Evolutionary conservation across 805 yeast genomes (phyloP).

Genomic region (Zygoascus biomembranicola): DNA sequence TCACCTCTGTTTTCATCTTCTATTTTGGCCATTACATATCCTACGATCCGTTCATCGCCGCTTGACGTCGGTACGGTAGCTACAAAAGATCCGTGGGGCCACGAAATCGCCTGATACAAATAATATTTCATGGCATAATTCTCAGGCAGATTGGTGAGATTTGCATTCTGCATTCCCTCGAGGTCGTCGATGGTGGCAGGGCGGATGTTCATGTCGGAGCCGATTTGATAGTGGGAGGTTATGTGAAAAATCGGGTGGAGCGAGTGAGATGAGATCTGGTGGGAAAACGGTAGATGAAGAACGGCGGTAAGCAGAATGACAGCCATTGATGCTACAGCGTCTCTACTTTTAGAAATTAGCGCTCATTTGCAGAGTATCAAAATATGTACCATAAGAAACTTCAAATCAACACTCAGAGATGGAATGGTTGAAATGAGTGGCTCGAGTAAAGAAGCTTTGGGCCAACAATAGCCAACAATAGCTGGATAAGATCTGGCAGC

Average conservation of each 20-base stretch:
- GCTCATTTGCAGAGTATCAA: too few relatives aligned
- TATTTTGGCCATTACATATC: conserved; percentile 93
- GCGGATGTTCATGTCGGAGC: conserved; percentile 57
- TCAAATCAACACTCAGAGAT: too few relatives aligned
- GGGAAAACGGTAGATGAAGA: neutral
- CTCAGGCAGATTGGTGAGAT: conserved; percentile 86
- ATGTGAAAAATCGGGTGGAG: neutral
- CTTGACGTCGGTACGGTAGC: conserved; percentile 65
- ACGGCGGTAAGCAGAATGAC: too few relatives aligned
- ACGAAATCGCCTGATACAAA: conserved; percentile 84
- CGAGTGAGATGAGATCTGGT: neutral
- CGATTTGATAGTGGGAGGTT: neutral
- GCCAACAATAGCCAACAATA: too few relatives aligned
- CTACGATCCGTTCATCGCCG: conserved; percentile 79
- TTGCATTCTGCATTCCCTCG: conserved; percentile 94
- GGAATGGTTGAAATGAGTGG: too few relatives aligned
- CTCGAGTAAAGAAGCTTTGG: too few relatives aligned
- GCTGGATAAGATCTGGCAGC: too few relatives aligned
- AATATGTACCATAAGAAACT: too few relatives aligned
- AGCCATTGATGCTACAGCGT: too few relatives aligned
- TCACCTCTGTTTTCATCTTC: conserved; percentile 57
- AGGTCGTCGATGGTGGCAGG: conserved; percentile 79
- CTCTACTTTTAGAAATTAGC: too few relatives aligned
- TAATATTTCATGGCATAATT: conserved; percentile 89
- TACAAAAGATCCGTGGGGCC: conserved; percentile 97